Evolutionary conservation across 202 grass and related monocot genomes (phyloP), one percentile per base, ranked within the genome.

Genomic region (Tripidium arundinaceum): DNA sequence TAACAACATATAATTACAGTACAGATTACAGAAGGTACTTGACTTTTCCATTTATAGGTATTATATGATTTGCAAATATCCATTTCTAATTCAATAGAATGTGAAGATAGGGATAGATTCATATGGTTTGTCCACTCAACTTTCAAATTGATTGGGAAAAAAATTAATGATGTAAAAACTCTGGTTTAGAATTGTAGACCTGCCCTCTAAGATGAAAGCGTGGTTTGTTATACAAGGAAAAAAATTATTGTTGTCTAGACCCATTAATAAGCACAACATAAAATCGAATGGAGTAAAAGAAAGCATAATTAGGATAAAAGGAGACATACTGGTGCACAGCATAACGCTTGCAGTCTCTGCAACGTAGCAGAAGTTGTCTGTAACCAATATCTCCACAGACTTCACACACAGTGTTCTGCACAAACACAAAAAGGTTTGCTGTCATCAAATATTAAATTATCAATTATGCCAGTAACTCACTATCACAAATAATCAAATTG

Each of bases 381-480:
- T 11, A 75, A 80, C 86, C 86, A 74, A 74, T 43, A 79, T 68
- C 61, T 79, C 86, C 86, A 39, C 80, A 87, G 3, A 67, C 65
- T 52, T 88, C 81, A 45, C 86, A 88, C 49, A 88, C 34, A 22
- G 11, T 55, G 18, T 15, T 26, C 86, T 88, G 86, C 76, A 70
- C 34, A 68, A 68, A 67, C 25, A 19, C 25, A 8, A 79, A 88
- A 87, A 29, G 14, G 21, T 0, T 59, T 74, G 19, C 36, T 52
- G 69, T n/a, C n/a, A n/a, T n/a, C n/a, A n/a, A n/a, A n/a, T n/a
- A n/a, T n/a, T n/a, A n/a, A n/a, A n/a, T n/a, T n/a, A n/a, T n/a
- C n/a, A n/a, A n/a, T n/a, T n/a, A n/a, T n/a, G n/a, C n/a, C n/a
- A n/a, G n/a, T n/a, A n/a, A n/a, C n/a, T n/a, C n/a, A n/a, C n/a